Evolutionary conservation across 192 early-diverging fungal species (phyloP).

Genomic region (Allomyces macrogynus): DNA sequence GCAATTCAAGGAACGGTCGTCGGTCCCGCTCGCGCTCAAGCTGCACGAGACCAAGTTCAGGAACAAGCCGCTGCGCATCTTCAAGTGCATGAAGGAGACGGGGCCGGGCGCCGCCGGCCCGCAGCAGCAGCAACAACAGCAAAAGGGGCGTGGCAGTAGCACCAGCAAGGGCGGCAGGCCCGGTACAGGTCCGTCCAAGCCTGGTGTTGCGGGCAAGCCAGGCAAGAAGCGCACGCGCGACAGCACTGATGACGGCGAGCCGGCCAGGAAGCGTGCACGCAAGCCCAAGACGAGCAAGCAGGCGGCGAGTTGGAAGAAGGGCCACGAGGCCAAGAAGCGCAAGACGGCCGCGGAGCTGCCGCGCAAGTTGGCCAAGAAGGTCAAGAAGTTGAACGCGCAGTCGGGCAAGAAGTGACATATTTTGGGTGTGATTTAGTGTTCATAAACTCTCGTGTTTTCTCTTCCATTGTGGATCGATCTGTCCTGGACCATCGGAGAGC

Average conservation of each 20-base stretch:
- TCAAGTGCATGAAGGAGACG: background rate
- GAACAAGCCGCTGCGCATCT: conserved; percentile 39
- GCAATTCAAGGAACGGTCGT: conserved; percentile 32
- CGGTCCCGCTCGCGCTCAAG: conserved; percentile 56
- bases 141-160: background rate
- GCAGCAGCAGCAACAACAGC: background rate
- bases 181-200: too few species aligned
- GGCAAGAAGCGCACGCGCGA: background rate
- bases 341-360: background rate
- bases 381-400: background rate
- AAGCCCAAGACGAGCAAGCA: background rate
- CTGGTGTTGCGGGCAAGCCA: background rate
- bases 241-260: background rate
- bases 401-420: background rate
- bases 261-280: background rate
- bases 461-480: too few species aligned
- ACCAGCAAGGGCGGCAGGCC: background rate
- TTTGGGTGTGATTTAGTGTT: too few species aligned
- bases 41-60: conserved; percentile 49
- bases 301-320: background rate
- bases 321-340: background rate
- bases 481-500: too few species aligned
- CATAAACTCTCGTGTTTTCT: too few species aligned
- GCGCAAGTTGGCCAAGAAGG: conserved; percentile 1
- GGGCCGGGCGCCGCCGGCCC: background rate